These are phyloP conservation scores for Picea mariana DNA, from an alignment of 83 land plant species.

Conservation along the genomic window DNA sequence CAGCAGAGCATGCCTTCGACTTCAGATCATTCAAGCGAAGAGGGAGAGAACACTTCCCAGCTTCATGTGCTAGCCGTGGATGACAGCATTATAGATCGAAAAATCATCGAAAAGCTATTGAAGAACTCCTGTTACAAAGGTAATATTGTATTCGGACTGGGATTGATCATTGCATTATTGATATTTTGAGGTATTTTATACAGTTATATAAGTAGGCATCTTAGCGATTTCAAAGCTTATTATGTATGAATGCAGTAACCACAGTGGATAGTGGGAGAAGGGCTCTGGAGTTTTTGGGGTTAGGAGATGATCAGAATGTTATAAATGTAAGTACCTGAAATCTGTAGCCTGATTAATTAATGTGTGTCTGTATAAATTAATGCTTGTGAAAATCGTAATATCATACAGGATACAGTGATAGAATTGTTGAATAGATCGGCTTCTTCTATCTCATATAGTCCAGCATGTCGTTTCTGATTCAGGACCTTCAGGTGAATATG, in stretches of 20 bases:
- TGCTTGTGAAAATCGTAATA: no score
- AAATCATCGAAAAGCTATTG: constrained; percentile 77
- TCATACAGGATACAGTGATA: no score
- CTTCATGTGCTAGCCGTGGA: constrained; percentile 83
- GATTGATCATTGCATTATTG: not conserved
- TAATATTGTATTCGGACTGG: not conserved
- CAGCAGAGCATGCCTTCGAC: not conserved
- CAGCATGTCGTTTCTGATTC: constrained; percentile 7
- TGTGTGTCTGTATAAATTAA: no score
- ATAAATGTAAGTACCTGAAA: not conserved
- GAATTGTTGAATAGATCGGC: no score
- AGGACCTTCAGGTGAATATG: constrained; percentile 60
- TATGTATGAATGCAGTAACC: constrained; percentile 54
- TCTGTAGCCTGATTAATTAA: no score
- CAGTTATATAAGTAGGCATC: no score
- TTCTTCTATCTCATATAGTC: not conserved
- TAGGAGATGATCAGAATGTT: constrained; percentile 23
- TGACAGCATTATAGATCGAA: constrained; percentile 66
- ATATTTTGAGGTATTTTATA: no score
- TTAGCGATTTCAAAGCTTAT: not conserved
- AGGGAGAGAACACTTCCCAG: constrained; percentile 15
- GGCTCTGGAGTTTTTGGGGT: constrained; percentile 74
- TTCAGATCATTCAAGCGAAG: not conserved
- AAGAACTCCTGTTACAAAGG: constrained; percentile 41
- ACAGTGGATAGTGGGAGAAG: constrained; percentile 76